A percentile compares a stretch with the other conserved stretches of the same genome.
These are phyloP conservation scores for Coccomyxa subellipsoidea DNA, from an alignment of 163 green algal genomes.

Conservation along the genomic window DNA sequence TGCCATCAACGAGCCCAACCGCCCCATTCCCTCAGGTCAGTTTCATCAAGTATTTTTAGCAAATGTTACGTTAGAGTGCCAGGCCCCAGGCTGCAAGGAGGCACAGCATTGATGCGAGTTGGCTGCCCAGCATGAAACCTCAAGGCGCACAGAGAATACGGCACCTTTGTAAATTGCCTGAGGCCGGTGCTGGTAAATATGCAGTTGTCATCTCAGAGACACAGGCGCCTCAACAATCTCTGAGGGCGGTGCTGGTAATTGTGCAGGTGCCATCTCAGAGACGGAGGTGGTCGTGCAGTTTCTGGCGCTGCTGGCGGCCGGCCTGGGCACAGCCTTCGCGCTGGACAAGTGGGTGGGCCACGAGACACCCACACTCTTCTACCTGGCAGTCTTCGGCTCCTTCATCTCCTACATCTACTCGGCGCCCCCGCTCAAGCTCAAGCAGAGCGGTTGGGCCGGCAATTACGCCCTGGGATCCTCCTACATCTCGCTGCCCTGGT, in stretches of 20 bases:
- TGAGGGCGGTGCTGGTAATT: not conserved
- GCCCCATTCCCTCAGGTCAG: constrained; percentile 90
- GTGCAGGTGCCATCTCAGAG: constrained; percentile 79
- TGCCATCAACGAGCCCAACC: constrained; percentile 98
- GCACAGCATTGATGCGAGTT: too few relatives aligned
- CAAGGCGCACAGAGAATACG: too few relatives aligned
- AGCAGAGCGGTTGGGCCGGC: constrained; percentile 92
- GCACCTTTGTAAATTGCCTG: too few relatives aligned
- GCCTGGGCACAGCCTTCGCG: constrained; percentile 72
- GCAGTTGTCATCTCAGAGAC: too few relatives aligned
- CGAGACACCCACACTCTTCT: constrained; percentile 73
- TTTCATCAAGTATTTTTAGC: too few relatives aligned
- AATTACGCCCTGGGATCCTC: constrained; percentile 94
- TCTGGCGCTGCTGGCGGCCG: constrained; percentile 74
- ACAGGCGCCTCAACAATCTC: too few relatives aligned
- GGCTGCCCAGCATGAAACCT: too few relatives aligned
- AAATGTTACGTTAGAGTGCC: too few relatives aligned
- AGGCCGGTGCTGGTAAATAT: too few relatives aligned
- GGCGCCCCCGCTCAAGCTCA: constrained; percentile 96
- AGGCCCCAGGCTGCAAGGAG: too few relatives aligned
- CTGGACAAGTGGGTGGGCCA: constrained; percentile 89
- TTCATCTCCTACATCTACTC: constrained; percentile 99
- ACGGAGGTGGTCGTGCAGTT: constrained; percentile 85
- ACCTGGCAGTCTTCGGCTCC: constrained; percentile 86
- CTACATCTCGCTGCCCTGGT: constrained; percentile 98